Evolutionary conservation across 306 rosid species (phyloP).

Genomic region (Acacia acuminata): DNA sequence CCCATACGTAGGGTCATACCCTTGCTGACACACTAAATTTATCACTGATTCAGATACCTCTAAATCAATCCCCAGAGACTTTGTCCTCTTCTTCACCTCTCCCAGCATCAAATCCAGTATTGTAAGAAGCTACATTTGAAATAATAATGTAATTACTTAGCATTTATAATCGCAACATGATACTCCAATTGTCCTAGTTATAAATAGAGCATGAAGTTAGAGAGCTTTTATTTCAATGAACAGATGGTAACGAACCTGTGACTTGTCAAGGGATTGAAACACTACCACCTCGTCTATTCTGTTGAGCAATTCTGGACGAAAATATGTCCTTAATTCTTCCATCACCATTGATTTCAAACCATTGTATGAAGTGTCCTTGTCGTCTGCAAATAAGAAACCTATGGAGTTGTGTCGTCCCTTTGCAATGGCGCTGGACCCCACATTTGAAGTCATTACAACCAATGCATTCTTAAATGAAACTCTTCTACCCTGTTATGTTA

Average conservation of each 20-base stretch:
- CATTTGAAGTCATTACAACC: conserved; percentile 95
- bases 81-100: conserved; percentile 70
- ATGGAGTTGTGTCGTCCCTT: conserved; percentile 66
- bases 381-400: conserved; percentile 66
- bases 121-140: conserved; percentile 58
- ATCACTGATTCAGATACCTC: conserved; percentile 75
- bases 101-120: conserved; percentile 63
- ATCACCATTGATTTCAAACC: conserved; percentile 75
- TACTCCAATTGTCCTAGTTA: too few relatives aligned
- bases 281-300: conserved; percentile 90
- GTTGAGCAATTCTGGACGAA: conserved; percentile 93
- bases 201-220: too few relatives aligned
- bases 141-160: background rate
- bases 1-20: conserved; percentile 72
- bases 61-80: conserved; percentile 55
- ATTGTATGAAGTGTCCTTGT: conserved; percentile 60
- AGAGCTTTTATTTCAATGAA: background rate
- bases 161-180: background rate
- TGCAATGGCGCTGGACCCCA: conserved; percentile 86
- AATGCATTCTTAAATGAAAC: conserved; percentile 84
- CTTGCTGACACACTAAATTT: conserved; percentile 62
- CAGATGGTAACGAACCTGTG: conserved; percentile 65
- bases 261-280: conserved; percentile 77
- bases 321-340: conserved; percentile 84
- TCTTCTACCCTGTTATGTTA: conserved; percentile 65